phyloP scores from a whole-genome alignment of 2,329 filamentous ascomycete species.

The Thelonectria discophora region DNA sequence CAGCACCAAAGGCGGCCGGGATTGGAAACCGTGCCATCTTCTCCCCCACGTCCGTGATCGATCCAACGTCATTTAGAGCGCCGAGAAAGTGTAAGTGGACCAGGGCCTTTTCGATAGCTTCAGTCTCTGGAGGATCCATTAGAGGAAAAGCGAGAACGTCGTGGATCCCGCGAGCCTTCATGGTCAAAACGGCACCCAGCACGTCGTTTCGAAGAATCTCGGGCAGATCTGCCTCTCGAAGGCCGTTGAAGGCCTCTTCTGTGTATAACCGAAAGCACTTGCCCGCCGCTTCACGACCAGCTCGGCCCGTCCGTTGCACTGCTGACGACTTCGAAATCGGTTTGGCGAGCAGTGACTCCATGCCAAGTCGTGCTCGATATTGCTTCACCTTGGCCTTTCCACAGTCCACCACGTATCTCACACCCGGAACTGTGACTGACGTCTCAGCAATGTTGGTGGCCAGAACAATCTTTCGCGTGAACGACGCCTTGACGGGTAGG shows the following conservation, averaged over 20 bases:
- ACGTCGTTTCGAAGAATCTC: constrained; percentile 94
- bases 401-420: constrained; percentile 89
- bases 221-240: constrained; percentile 80
- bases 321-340: constrained; percentile 94
- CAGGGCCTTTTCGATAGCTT: constrained; percentile 83
- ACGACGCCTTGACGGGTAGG: constrained; percentile 72
- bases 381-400: constrained; percentile 96
- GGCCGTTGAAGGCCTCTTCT: constrained; percentile 73
- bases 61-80: constrained; percentile 75
- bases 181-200: constrained; percentile 84
- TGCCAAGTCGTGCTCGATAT: constrained; percentile 82
- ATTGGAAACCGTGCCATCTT: constrained; percentile 87
- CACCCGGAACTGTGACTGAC: constrained; percentile 93
- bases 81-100: constrained; percentile 81
- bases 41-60: constrained; percentile 76
- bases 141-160: constrained; percentile 86
- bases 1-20: constrained; percentile 80
- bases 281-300: constrained; percentile 89
- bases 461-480: constrained; percentile 87
- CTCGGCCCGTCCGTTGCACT: constrained; percentile 89
- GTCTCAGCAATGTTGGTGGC: constrained; percentile 99
- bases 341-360: constrained; percentile 90
- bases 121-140: constrained; percentile 80
- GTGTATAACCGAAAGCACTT: constrained; percentile 93
- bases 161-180: constrained; percentile 89